A percentile compares a stretch with the other conserved stretches of the same genome.
phyloP scores from a whole-genome alignment of 1,139 yeast genomes.

The Hyphopichia wangnamkhiaoensis region DNA sequence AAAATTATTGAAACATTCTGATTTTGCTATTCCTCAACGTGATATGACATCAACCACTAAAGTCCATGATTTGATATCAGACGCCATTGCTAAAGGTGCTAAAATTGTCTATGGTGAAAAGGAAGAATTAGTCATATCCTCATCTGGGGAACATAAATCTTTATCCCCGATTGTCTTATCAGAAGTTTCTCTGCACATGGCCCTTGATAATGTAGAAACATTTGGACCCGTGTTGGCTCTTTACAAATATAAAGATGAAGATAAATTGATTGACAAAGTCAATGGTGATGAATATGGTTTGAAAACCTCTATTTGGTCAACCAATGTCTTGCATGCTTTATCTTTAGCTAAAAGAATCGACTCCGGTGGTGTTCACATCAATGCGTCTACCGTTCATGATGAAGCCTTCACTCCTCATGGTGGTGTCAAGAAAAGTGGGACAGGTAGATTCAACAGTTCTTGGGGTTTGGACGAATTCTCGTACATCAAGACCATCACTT shows the following conservation, averaged over 20 bases:
- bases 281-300: slow-evolving; percentile 45
- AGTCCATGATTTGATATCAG: slow-evolving; percentile 29
- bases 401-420: slow-evolving; percentile 58
- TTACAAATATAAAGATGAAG: slow-evolving; percentile 30
- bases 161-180: slow-evolving; percentile 35
- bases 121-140: slow-evolving; percentile 6
- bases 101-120: slow-evolving; percentile 25
- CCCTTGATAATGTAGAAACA: slow-evolving; percentile 34
- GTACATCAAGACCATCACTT: slow-evolving; percentile 38
- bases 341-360: slow-evolving; percentile 38
- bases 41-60: slow-evolving; percentile 24
- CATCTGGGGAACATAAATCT: slow-evolving; percentile 10
- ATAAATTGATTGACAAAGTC: slow-evolving; percentile 25
- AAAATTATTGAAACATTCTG: slow-evolving; percentile 19
- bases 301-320: slow-evolving; percentile 58
- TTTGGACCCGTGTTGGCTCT: slow-evolving; percentile 53
- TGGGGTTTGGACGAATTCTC: slow-evolving; percentile 54
- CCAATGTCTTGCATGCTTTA: slow-evolving; percentile 40
- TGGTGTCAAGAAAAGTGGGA: slow-evolving; percentile 53
- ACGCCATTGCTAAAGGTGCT: slow-evolving; percentile 49
- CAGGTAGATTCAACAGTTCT: slow-evolving; percentile 50
- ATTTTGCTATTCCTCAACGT: slow-evolving; percentile 28
- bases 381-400: slow-evolving; percentile 49
- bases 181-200: slow-evolving; percentile 34
- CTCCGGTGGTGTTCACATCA: slow-evolving; percentile 54